Evolutionary conservation across 805 yeast genomes (phyloP).

Genomic region (Candida xyloterini): DNA sequence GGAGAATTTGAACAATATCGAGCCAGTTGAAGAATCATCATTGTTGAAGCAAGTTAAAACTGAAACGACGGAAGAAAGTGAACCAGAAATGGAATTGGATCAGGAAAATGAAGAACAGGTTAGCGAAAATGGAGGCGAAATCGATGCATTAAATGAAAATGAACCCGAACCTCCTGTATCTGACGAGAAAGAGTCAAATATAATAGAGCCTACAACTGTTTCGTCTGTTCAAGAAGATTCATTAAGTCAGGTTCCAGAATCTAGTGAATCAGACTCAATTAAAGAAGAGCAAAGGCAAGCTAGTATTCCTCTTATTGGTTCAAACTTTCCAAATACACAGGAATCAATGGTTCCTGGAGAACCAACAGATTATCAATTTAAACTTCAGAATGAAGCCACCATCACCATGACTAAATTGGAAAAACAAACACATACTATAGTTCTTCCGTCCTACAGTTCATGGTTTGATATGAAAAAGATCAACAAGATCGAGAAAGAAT

Average conservation of each 20-base stretch:
- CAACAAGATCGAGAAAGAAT: conserved; percentile 75
- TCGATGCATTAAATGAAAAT: background rate
- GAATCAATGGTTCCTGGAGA: background rate
- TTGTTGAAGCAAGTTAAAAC: conserved; percentile 1
- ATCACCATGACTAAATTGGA: conserved; percentile 18
- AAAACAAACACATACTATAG: conserved; percentile 75
- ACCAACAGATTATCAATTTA: conserved; percentile 1
- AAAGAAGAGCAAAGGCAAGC: background rate
- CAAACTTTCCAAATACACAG: no score
- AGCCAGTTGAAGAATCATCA: background rate
- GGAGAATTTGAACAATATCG: background rate
- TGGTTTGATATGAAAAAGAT: conserved; percentile 79
- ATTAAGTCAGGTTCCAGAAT: background rate
- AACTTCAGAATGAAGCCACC: conserved; percentile 13
- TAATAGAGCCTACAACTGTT: background rate
- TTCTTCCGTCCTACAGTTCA: conserved; percentile 80
- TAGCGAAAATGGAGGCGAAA: background rate
- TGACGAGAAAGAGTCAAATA: background rate
- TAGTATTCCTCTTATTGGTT: no score
- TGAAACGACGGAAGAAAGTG: background rate
- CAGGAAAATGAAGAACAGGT: background rate
- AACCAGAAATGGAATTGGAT: background rate
- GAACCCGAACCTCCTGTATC: background rate
- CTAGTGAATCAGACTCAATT: conserved; percentile 16
- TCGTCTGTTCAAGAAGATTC: background rate